Evolutionary conservation across 106 monocot genomes (phyloP), one percentile per base, ranked within the genome.

Genomic region (Dendrobium officinale): DNA sequence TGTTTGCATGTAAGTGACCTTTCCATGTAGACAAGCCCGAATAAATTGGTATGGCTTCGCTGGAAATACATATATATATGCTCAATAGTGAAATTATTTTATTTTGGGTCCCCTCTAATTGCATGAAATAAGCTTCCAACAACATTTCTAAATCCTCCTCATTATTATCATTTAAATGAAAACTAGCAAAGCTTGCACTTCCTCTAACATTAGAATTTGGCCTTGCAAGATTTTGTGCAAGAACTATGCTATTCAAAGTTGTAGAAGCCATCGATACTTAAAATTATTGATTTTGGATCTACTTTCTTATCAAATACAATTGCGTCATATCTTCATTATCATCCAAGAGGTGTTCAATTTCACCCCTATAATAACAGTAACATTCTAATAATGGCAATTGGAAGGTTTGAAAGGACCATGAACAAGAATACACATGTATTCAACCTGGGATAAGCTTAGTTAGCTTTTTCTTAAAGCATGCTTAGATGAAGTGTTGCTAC

Each of bases 121-220:
- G 96, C 92, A 92, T 96, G 81, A 96, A 96, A 83, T 96, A 96
- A 31, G 96, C 96, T 82, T 96, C 96, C 61, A 96, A 88, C 80
- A 96, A 81, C 96, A 96, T 96, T 79, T 96, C 96, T 55, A 96
- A 79, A 84, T 96, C 96, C 86, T 96, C 96, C 61, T 94, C 96
- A 86, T 92, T 89, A 83, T 88, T 88, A 66, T 91, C 84, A 77
- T 91, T 93, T 42, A 86, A 82, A 85, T 84, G 84, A 56, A 89
- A 58, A 73, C 91, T 93, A 20, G 94, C 87, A 9, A 76, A 88
- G 85, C 98, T 99, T 79, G 85, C 83, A 77, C 88, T 98, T 6
- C 91, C 73, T 37, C 83, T 79, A 64, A 66, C 31, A 72, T 84
- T 87, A 54, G 94, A 94, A 83, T 77, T 84, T 66, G 82, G 48